Evolutionary conservation across 2,329 filamentous ascomycete species (phyloP), one percentile per base, ranked within the genome.

Genomic region (Chaetomiaceae sp.): DNA sequence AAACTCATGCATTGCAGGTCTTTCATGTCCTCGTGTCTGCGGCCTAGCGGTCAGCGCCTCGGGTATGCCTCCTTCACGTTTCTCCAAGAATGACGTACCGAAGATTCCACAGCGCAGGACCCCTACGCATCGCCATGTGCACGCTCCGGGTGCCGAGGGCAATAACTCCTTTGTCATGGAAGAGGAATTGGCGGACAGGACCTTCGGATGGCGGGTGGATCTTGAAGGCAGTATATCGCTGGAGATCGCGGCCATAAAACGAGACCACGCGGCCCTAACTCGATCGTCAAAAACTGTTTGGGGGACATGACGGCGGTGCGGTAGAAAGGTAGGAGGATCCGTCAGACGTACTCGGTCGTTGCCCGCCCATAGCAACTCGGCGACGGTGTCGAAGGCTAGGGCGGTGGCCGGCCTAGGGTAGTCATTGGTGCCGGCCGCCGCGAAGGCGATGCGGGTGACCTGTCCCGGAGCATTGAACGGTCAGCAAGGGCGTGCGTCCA

Each of bases 1-100:
- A 95, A 96, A 67, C 87, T 92, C 90, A 97, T 97, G 70, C 94
- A 97, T 62, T 84, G 83, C 59, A 99, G 74, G 65, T 96, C 89
- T 58, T 80, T 83, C 86, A 97, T 95, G 51, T 87, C 86, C 25
- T 83, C 75, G 64, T 84, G 78, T 59, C 85, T 88, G 43, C 37
- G 56, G n/a, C 25, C 21, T 4, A 7, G 13, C 23, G 5, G 49
- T 56, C 40, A 59, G 49, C 42, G 27, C 16, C 34, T 41, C 25
- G 13, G 20, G 14, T 25, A 14, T 41, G 16, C 16, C 44, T 44
- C 13, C 56, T 63, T 54, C 16, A 30, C 21, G 23, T n/a, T 2
- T 41, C 25, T 18, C 6, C 13, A 51, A 59, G 45, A 48, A 37
- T 68, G 25, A 27, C 80, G 58, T 80, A 90, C 77, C 78, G 81